Evolutionary conservation across 139 green algal genomes (phyloP).

Genomic region (Desmodesmus armatus): DNA sequence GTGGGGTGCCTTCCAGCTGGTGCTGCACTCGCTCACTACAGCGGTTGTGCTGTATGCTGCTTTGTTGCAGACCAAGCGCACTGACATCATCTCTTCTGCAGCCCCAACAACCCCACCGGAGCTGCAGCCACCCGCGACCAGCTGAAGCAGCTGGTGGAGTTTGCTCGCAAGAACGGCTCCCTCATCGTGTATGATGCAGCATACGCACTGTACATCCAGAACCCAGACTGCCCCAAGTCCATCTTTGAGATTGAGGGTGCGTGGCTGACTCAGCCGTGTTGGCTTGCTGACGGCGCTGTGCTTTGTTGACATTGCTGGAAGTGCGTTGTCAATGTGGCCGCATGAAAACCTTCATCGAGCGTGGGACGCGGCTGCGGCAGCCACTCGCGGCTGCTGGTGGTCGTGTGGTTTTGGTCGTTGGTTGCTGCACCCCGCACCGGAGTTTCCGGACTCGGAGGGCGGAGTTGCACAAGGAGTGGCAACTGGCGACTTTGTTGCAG

Average conservation of each 20-base stretch:
- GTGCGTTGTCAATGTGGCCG: too few relatives aligned
- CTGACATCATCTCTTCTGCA: constrained; percentile 99
- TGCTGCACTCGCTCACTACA: too few relatives aligned
- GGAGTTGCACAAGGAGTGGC: not conserved
- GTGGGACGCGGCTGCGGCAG: not conserved
- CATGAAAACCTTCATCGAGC: too few relatives aligned
- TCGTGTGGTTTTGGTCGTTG: not conserved
- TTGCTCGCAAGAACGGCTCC: constrained; percentile 86
- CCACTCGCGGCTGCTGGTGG: not conserved
- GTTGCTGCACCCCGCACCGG: too few relatives aligned
- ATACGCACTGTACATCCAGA: constrained; percentile 96
- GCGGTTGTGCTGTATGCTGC: not conserved
- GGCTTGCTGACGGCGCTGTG: not conserved
- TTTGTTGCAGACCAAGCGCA: constrained; percentile 68
- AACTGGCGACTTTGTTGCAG: not conserved
- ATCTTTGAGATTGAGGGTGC: constrained; percentile 95
- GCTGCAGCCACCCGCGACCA: constrained; percentile 93
- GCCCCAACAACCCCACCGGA: constrained; percentile 97
- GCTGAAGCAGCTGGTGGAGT: constrained; percentile 91
- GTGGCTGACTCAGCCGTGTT: not conserved
- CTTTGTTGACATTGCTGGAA: not conserved
- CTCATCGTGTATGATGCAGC: constrained; percentile 99
- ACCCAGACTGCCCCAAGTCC: constrained; percentile 92
- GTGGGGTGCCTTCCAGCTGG: too few relatives aligned
- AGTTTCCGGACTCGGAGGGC: too few relatives aligned